Evolutionary conservation across 2,329 filamentous ascomycete genomes (phyloP).

Genomic region (Claviceps paspali): DNA sequence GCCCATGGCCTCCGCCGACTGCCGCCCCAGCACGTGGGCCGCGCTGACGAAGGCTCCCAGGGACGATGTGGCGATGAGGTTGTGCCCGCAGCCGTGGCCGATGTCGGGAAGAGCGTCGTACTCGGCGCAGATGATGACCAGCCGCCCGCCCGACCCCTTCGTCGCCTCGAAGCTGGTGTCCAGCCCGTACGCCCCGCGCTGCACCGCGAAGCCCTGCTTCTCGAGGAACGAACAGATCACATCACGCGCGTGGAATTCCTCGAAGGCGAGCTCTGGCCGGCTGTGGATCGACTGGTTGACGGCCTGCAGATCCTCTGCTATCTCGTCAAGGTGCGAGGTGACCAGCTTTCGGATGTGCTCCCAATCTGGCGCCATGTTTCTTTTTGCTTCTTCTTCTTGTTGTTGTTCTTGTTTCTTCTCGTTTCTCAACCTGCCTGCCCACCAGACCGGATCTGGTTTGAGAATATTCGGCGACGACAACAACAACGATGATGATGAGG

Average conservation of each 20-base stretch:
- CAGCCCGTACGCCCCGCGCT: constrained; percentile 17
- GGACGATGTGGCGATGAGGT: constrained; percentile 26
- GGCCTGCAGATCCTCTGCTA: background rate
- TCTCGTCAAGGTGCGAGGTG: background rate
- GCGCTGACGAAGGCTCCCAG: constrained; percentile 23
- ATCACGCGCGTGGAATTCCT: constrained; percentile 16
- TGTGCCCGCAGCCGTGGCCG: constrained; percentile 31
- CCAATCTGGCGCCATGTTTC: constrained; percentile 1
- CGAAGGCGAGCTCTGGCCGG: constrained; percentile 15
- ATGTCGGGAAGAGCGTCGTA: constrained; percentile 31
- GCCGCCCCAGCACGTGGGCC: constrained; percentile 16
- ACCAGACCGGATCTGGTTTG: background rate
- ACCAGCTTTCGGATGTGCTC: constrained; percentile 1
- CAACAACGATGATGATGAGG: too few relatives aligned
- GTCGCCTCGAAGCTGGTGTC: constrained; percentile 18
- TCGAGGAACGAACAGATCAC: constrained; percentile 10
- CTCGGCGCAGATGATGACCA: constrained; percentile 21
- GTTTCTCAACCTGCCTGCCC: too few relatives aligned
- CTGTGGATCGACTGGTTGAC: constrained; percentile 7
- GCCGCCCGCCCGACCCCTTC: constrained; percentile 14
- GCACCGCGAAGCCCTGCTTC: constrained; percentile 12
- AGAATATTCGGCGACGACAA: too few relatives aligned
- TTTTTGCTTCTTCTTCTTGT: too few relatives aligned
- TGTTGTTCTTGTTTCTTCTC: too few relatives aligned
- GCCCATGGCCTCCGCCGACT: constrained; percentile 6